Evolutionary conservation across 257 asterid species (phyloP), one percentile per base, ranked within the genome.

Genomic region (Solanum peruvianum): DNA sequence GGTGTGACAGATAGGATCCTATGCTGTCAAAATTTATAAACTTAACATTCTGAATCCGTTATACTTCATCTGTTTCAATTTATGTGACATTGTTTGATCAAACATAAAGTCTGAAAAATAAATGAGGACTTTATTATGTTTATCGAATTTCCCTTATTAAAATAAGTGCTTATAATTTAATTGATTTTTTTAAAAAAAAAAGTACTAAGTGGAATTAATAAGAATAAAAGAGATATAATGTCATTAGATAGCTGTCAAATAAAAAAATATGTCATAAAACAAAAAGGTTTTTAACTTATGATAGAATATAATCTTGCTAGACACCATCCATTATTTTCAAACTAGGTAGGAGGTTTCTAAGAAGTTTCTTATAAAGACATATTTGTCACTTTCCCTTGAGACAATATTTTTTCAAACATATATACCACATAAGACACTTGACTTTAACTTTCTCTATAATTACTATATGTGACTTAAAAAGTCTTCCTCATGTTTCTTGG

Each of bases 281-380:
- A 23, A 60, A 60, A 23, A 60, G 2, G 0, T 70, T 1, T 70
- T 1, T 1, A 70, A 33, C 78, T 16, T 16, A 31, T 15, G 7
- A 31, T 31, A 70, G 25, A 33, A 31, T 31, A 69, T 13, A 33
- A 41, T 21, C 58, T 75, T 6, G n/a, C 37, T 42, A 13, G 60
- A 42, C 83, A 25, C 62, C 39, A 77, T 77, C 5, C 23, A 77
- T 25, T 45, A 45, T 16, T 27, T 78, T 78, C 58, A 41, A 72
- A 44, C 83, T 42, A n/a, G 25, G 16, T 44, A 14, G 64, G 84
- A 87, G 78, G 67, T 87, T 86, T 87, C 70, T 21, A 39, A 7
- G 82, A 88, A 92, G 90, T 87, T 91, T 90, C 91, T 77, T 85
- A 81, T 85, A 86, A 87, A 89, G 87, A 84, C 42, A 78, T 78